phyloP scores from a whole-genome alignment of 2,329 filamentous ascomycete species.

The Alternaria arborescens region DNA sequence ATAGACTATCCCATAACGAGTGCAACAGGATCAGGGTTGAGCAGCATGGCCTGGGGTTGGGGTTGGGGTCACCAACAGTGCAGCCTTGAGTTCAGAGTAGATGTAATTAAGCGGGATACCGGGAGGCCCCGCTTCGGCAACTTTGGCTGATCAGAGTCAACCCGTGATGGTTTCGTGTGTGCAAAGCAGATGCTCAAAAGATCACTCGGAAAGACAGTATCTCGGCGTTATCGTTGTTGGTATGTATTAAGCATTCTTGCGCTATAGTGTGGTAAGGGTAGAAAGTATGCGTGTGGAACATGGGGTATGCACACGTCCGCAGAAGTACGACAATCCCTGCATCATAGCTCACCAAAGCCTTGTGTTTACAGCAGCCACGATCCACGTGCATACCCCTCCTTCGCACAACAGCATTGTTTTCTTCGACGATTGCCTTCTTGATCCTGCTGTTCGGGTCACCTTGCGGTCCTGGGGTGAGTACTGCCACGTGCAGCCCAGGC shows the following conservation, averaged over 20 bases:
- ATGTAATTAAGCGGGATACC: background rate
- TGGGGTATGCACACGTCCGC: background rate
- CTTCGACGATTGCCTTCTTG: constrained; percentile 11
- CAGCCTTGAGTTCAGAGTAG: background rate
- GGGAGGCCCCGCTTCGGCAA: constrained; percentile 7
- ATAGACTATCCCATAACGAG: background rate
- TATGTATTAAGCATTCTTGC: background rate
- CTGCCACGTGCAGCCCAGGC: background rate
- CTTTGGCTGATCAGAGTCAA: background rate
- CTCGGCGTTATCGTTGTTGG: background rate
- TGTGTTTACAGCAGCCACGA: constrained; percentile 8
- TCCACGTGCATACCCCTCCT: background rate
- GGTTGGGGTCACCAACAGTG: background rate
- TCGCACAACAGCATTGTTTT: constrained; percentile 3
- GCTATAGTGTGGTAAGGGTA: background rate
- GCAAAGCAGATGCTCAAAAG: background rate
- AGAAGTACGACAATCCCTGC: constrained; percentile 12
- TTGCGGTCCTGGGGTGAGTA: background rate
- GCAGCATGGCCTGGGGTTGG: constrained; percentile 15
- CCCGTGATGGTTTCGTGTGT: background rate
- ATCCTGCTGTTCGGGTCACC: constrained; percentile 12
- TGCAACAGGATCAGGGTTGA: constrained; percentile 6
- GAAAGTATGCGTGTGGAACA: background rate
- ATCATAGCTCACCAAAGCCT: constrained; percentile 13
- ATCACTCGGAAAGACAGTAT: background rate